Conservation (phyloP, 1,139 yeast species). For the Yamadazyma spencermartinsiae region DNA sequence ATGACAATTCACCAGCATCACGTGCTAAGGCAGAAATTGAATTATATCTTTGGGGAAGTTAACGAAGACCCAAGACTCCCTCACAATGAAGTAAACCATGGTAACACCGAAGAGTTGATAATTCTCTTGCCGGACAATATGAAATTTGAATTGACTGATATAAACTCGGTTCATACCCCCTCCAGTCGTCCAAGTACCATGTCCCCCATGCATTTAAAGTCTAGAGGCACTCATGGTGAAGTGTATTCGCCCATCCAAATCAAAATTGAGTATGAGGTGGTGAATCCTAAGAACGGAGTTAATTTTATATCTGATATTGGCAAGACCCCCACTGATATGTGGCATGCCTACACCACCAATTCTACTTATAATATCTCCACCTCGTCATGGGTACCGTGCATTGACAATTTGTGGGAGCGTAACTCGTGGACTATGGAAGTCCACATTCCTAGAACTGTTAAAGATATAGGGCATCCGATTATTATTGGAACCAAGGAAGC, state of each 20-base stretch:
- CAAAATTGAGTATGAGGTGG: slow-evolving; percentile 64
- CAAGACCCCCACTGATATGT: slow-evolving; percentile 36
- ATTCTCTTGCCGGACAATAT: slow-evolving; percentile 73
- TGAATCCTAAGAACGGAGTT: slow-evolving; percentile 74
- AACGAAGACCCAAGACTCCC: slow-evolving; percentile 32
- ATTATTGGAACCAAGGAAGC: slow-evolving; percentile 39
- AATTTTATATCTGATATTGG: slow-evolving; percentile 60
- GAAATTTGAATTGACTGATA: slow-evolving; percentile 60
- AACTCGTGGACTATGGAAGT: slow-evolving; percentile 92
- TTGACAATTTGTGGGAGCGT: slow-evolving; percentile 85
- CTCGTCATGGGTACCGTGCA: slow-evolving; percentile 95
- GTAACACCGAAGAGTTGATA: slow-evolving; percentile 70
- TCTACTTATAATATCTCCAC: slow-evolving; percentile 78
- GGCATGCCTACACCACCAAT: slow-evolving; percentile 90
- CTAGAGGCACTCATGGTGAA: slow-evolving; percentile 33
- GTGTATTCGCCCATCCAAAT: slow-evolving; percentile 73
- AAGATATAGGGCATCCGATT: slow-evolving; percentile 60
- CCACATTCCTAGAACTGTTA: slow-evolving; percentile 76
- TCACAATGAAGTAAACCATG: slow-evolving; percentile 20
- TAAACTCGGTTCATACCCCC: slow-evolving; percentile 42
- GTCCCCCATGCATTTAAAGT: slow-evolving; percentile 41
- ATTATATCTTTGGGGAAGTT: slow-evolving; percentile 59
- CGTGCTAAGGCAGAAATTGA: slow-evolving; percentile 60
- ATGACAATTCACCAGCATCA: slow-evolving; percentile 61
- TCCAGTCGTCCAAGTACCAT: slow-evolving; percentile 39